Evolutionary conservation across 2,329 filamentous ascomycete species (phyloP).

Genomic region (Beauveria australis): DNA sequence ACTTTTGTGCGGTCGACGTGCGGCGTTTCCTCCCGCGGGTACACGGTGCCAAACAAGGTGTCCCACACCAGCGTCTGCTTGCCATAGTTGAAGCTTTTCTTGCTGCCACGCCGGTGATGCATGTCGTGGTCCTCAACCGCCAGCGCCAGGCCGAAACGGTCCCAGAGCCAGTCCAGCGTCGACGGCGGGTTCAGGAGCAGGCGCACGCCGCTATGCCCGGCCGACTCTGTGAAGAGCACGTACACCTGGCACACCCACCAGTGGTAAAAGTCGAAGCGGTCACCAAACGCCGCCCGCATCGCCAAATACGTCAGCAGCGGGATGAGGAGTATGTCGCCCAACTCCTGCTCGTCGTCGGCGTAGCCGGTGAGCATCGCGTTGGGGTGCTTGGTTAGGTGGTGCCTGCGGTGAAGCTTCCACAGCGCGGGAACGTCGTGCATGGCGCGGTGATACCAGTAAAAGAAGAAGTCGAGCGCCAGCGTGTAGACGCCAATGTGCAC

Average conservation of each 20-base stretch:
- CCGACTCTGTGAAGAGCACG: constrained; percentile 30
- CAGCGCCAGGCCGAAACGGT: constrained; percentile 24
- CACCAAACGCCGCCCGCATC: constrained; percentile 23
- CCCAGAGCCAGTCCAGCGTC: constrained; percentile 24
- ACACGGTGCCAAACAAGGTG: constrained; percentile 24
- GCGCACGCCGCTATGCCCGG: constrained; percentile 30
- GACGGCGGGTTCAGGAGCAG: constrained; percentile 24
- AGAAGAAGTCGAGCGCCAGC: constrained; percentile 33
- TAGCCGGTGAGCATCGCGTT: constrained; percentile 30
- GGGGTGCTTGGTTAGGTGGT: constrained; percentile 37
- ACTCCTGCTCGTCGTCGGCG: constrained; percentile 33
- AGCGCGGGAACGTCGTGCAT: constrained; percentile 31
- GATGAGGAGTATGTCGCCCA: constrained; percentile 33
- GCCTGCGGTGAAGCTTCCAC: constrained; percentile 32
- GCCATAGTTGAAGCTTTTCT: constrained; percentile 26
- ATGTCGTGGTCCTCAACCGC: constrained; percentile 31
- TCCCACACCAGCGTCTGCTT: constrained; percentile 28
- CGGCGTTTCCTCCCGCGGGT: constrained; percentile 25
- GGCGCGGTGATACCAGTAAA: constrained; percentile 32
- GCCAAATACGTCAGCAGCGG: constrained; percentile 29
- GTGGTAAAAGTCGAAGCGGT: constrained; percentile 37
- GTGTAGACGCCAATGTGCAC: constrained; percentile 27
- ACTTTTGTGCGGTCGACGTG: constrained; percentile 23
- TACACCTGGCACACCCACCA: constrained; percentile 38
- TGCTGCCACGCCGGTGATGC: constrained; percentile 15